These are phyloP conservation scores for Pleoardoris graminearum DNA, from an alignment of 2,329 filamentous ascomycete species.

Conservation along the genomic window DNA sequence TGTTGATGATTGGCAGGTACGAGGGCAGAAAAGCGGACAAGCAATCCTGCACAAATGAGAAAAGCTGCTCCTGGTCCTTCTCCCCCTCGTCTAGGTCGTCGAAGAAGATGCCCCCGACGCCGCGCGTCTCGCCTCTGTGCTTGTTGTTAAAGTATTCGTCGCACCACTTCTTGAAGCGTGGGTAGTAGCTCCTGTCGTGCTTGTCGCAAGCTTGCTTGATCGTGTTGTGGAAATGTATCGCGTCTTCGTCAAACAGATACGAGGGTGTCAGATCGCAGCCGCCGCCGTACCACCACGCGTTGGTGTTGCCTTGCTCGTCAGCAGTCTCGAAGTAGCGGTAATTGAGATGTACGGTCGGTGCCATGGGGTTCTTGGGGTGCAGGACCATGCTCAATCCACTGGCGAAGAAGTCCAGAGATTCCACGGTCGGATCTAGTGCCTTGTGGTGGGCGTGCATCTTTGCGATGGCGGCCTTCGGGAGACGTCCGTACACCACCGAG, in stretches of 20 bases:
- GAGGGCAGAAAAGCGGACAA: slow-evolving; percentile 85
- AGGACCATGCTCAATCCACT: slow-evolving; percentile 90
- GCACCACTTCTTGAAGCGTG: slow-evolving; percentile 96
- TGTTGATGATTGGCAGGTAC: slow-evolving; percentile 86
- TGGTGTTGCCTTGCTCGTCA: slow-evolving; percentile 75
- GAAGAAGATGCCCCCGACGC: slow-evolving; percentile 96
- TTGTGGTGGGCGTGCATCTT: slow-evolving; percentile 92
- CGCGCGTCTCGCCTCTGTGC: slow-evolving; percentile 83
- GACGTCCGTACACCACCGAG: slow-evolving; percentile 88
- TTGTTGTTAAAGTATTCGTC: slow-evolving; percentile 96
- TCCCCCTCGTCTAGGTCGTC: slow-evolving; percentile 90
- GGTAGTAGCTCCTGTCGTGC: slow-evolving; percentile 90
- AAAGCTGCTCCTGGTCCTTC: slow-evolving; percentile 85
- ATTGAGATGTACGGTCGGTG: slow-evolving; percentile 95
- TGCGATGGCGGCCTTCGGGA: slow-evolving; percentile 81
- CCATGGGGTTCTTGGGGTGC: slow-evolving; percentile 94
- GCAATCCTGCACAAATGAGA: slow-evolving; percentile 85
- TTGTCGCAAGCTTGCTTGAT: slow-evolving; percentile 92
- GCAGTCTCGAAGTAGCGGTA: slow-evolving; percentile 98
- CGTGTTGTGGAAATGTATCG: slow-evolving; percentile 91
- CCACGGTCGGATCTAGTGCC: slow-evolving; percentile 76
- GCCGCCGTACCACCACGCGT: slow-evolving; percentile 98
- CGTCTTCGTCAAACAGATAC: slow-evolving; percentile 96
- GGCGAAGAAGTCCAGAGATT: slow-evolving; percentile 92
- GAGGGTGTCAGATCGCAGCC: slow-evolving; percentile 90